Percentiles rank a stretch among this genome's conserved stretches.
Conservation (phyloP, 2,329 filamentous ascomycete species). For the Teratosphaeria zuluensis region DNA sequence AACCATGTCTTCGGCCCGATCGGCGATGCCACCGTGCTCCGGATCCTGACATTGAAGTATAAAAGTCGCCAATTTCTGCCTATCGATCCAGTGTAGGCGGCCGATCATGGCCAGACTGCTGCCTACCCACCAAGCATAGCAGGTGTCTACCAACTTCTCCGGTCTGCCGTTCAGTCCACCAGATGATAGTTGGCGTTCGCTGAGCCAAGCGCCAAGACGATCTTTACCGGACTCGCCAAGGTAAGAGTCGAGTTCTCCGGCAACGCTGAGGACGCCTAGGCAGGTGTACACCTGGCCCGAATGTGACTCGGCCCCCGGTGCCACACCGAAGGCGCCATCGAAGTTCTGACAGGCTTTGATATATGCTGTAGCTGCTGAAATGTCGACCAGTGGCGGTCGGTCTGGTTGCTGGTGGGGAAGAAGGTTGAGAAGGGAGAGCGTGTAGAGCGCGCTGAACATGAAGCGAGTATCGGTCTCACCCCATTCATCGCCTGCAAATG, state of each 20-base stretch:
- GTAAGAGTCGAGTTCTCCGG: slow-evolving; percentile 57
- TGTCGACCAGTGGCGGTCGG: slow-evolving; percentile 50
- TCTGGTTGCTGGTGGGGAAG: slow-evolving; percentile 37
- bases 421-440: slow-evolving; percentile 71
- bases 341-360: slow-evolving; percentile 80
- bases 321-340: slow-evolving; percentile 85
- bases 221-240: slow-evolving; percentile 61
- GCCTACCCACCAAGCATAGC: slow-evolving; percentile 98
- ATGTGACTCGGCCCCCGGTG: slow-evolving; percentile 86
- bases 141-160: slow-evolving; percentile 93
- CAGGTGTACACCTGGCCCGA: slow-evolving; percentile 95
- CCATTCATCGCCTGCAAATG: slow-evolving; percentile 91
- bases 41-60: slow-evolving; percentile 84
- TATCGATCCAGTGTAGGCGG: slow-evolving; percentile 87
- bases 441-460: slow-evolving; percentile 81
- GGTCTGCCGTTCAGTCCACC: slow-evolving; percentile 90
- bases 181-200: slow-evolving; percentile 77
- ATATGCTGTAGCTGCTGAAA: slow-evolving; percentile 70
- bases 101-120: slow-evolving; percentile 85
- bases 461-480: slow-evolving; percentile 94
- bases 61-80: slow-evolving; percentile 65
- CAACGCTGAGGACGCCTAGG: slow-evolving; percentile 76
- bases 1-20: slow-evolving; percentile 86
- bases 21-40: slow-evolving; percentile 74
- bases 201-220: slow-evolving; percentile 79